phyloP scores from a whole-genome alignment of 225 moss, liverwort and hornwort species.

The Rhytidiadelphus loreus region DNA sequence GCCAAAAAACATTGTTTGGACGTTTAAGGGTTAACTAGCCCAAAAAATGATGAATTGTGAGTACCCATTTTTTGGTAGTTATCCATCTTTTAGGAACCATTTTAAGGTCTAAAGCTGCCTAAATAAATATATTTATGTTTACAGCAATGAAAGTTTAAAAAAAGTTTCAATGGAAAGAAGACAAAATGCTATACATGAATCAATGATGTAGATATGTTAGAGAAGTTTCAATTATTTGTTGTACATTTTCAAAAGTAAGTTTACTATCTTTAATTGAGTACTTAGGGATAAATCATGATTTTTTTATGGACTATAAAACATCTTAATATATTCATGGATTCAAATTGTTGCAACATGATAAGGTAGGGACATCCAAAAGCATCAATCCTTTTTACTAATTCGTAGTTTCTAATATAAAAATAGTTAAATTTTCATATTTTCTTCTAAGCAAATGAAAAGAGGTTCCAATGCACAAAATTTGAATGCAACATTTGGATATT shows the following conservation, averaged over 20 bases:
- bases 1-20: too few species aligned
- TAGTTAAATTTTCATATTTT: not conserved
- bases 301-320: not conserved
- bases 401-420: not conserved
- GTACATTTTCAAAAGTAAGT: not conserved
- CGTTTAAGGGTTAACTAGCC: too few species aligned
- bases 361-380: not conserved
- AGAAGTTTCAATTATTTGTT: not conserved
- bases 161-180: not conserved
- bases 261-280: not conserved
- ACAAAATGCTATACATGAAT: not conserved
- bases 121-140: not conserved
- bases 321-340: not conserved
- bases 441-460: not conserved
- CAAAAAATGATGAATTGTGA: not conserved
- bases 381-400: not conserved
- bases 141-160: fast-evolving
- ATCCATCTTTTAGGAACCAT: not conserved
- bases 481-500: not conserved
- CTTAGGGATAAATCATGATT: not conserved
- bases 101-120: not conserved
- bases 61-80: not conserved
- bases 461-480: not conserved
- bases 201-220: not conserved
- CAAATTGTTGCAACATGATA: not conserved